Evolutionary conservation across 1,284 basidiomycete species (phyloP).

Genomic region (Vanrija humicola): DNA sequence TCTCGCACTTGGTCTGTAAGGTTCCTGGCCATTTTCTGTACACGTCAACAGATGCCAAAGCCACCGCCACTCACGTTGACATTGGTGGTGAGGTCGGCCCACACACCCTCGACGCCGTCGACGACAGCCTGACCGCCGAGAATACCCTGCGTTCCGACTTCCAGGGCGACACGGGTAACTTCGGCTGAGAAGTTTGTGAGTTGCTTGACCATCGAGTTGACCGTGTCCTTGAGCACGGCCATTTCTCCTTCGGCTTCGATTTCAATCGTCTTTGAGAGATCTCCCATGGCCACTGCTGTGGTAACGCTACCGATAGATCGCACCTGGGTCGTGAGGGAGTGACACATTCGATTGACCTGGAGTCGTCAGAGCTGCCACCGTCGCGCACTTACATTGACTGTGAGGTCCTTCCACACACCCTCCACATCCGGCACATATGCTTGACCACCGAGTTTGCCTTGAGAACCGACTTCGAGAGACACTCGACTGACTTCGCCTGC

Average conservation of each 20-base stretch:
- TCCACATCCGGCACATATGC: slow-evolving; percentile 90
- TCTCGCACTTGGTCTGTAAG: slow-evolving; percentile 95
- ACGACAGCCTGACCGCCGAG: slow-evolving; percentile 89
- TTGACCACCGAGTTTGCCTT: slow-evolving; percentile 83
- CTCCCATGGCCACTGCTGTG: slow-evolving; percentile 71
- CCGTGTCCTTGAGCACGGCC: slow-evolving; percentile 67
- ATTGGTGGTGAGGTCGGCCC: slow-evolving; percentile 85
- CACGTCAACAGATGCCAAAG: slow-evolving; percentile 2
- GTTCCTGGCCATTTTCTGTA: slow-evolving; percentile 79
- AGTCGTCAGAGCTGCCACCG: slow-evolving; percentile 7
- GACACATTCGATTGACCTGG: slow-evolving; percentile 89
- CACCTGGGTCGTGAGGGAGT: slow-evolving; percentile 89
- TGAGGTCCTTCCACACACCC: slow-evolving; percentile 90
- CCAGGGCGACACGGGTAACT: slow-evolving; percentile 88
- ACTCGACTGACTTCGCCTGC: slow-evolving; percentile 96
- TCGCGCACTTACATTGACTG: slow-evolving; percentile 64
- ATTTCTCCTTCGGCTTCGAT: slow-evolving; percentile 86
- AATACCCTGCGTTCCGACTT: slow-evolving; percentile 88
- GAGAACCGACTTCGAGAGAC: slow-evolving; percentile 85
- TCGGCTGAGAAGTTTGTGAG: slow-evolving; percentile 88
- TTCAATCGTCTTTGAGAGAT: slow-evolving; percentile 57
- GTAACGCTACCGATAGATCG: slow-evolving; percentile 87
- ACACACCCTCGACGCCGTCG: slow-evolving; percentile 88
- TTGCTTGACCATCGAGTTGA: slow-evolving; percentile 76
- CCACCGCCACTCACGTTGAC: slow-evolving; percentile 61